Evolutionary conservation across 2,329 filamentous ascomycete genomes (phyloP).

Genomic region (Ophiostoma angusticollis): DNA sequence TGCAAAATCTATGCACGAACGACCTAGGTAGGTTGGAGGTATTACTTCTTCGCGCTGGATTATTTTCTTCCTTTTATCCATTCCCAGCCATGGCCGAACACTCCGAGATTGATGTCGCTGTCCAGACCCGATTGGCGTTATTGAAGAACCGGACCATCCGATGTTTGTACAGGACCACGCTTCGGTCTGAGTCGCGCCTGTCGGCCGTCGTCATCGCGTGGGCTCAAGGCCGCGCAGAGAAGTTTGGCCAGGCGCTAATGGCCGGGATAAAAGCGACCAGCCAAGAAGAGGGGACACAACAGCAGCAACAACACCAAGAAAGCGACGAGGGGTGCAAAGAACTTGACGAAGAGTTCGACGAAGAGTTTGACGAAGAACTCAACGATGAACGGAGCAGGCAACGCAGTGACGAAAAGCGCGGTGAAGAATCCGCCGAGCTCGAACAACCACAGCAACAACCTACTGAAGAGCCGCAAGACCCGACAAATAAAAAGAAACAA

Average conservation of each 20-base stretch:
- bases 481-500: neutral
- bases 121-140: neutral
- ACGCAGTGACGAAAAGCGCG: neutral
- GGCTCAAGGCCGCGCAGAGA: neutral
- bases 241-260: neutral
- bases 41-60: neutral
- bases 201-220: slow-evolving; percentile 1
- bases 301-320: neutral
- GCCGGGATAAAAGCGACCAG: neutral
- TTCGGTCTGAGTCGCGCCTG: neutral
- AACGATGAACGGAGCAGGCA: neutral
- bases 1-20: too few species aligned
- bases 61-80: neutral
- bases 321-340: neutral
- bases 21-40: too few species aligned
- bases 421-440: neutral
- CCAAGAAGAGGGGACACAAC: neutral
- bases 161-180: neutral
- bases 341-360: neutral
- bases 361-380: neutral
- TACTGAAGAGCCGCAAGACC: neutral
- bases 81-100: neutral
- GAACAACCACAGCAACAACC: neutral
- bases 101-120: neutral
- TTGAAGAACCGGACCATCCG: slow-evolving; percentile 1